Conservation (phyloP, 2,329 filamentous ascomycete genomes). For the Diaporthe vexans region DNA sequence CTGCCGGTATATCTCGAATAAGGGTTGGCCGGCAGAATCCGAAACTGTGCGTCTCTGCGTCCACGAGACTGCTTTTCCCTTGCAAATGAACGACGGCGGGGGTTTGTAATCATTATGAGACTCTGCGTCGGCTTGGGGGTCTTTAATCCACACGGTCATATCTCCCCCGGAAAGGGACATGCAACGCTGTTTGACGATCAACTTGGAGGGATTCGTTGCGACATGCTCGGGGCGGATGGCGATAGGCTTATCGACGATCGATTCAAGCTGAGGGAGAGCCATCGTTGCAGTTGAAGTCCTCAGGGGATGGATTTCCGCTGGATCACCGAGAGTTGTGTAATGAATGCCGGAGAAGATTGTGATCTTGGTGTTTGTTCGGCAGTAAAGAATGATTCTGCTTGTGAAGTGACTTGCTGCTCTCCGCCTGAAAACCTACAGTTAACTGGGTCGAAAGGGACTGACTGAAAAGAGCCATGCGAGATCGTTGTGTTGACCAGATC, state of each 20-base stretch:
- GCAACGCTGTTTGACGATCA: not conserved
- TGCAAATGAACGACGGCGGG: conserved; percentile 6
- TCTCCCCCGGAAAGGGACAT: conserved; percentile 6
- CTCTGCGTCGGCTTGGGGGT: not conserved
- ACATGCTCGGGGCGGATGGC: not conserved
- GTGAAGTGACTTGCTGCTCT: not conserved
- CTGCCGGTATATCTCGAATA: conserved; percentile 3
- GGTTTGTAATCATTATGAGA: not conserved
- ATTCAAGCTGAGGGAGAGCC: not conserved
- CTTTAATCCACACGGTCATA: conserved; percentile 5
- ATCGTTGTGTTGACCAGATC: not conserved
- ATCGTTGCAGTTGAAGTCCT: not conserved
- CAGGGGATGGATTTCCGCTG: not conserved
- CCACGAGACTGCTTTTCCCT: conserved; percentile 13
- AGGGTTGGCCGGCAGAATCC: not conserved
- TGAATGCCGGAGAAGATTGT: not conserved
- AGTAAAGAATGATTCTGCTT: not conserved
- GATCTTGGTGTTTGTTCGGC: not conserved
- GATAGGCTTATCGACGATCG: not conserved
- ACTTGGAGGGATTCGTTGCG: not conserved
- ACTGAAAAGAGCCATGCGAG: not conserved
- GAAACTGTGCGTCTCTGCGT: conserved; percentile 2
- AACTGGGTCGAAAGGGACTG: not conserved
- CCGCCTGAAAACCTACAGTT: not conserved
- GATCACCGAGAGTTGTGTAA: not conserved